Evolutionary conservation across 2,329 filamentous ascomycete genomes (phyloP).

Genomic region (Penicillium fuscoglaucum): DNA sequence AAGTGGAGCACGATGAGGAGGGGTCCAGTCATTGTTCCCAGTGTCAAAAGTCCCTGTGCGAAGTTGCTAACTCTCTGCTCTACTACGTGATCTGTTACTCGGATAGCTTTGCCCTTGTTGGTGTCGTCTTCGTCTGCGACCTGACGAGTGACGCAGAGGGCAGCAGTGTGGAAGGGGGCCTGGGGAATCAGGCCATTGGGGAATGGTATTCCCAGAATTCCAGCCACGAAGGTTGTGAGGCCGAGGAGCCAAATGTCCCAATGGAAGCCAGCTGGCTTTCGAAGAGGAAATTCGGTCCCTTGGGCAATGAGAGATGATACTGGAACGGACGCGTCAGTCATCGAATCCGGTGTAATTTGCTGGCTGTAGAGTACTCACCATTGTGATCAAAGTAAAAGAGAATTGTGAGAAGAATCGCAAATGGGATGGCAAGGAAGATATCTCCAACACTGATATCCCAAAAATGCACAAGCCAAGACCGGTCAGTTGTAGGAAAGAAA

Average conservation of each 20-base stretch:
- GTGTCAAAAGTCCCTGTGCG: slow-evolving; percentile 72
- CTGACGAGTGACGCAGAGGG: slow-evolving; percentile 68
- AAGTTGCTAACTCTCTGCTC: slow-evolving; percentile 80
- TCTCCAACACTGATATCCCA: slow-evolving; percentile 74
- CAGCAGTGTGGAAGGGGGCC: slow-evolving; percentile 77
- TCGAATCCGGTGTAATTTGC: background rate
- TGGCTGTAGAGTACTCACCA: slow-evolving; percentile 52
- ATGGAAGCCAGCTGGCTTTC: slow-evolving; percentile 80
- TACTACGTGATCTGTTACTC: slow-evolving; percentile 61
- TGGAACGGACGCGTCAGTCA: slow-evolving; percentile 33
- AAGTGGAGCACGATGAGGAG: slow-evolving; percentile 72
- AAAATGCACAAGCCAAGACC: slow-evolving; percentile 77
- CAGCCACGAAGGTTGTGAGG: slow-evolving; percentile 72
- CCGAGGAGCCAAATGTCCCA: slow-evolving; percentile 83
- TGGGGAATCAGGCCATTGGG: slow-evolving; percentile 83
- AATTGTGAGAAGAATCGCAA: slow-evolving; percentile 78
- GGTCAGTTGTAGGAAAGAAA: slow-evolving; percentile 73
- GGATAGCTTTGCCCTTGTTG: slow-evolving; percentile 58
- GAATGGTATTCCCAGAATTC: slow-evolving; percentile 74
- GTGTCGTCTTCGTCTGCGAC: slow-evolving; percentile 58
- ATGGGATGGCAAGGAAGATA: slow-evolving; percentile 82
- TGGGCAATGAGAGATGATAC: slow-evolving; percentile 81
- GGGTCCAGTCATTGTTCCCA: slow-evolving; percentile 76
- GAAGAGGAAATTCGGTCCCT: slow-evolving; percentile 77
- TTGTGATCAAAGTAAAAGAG: slow-evolving; percentile 92